Conservation (phyloP, 306 rosid genomes). For the Dryas octopetala region DNA sequence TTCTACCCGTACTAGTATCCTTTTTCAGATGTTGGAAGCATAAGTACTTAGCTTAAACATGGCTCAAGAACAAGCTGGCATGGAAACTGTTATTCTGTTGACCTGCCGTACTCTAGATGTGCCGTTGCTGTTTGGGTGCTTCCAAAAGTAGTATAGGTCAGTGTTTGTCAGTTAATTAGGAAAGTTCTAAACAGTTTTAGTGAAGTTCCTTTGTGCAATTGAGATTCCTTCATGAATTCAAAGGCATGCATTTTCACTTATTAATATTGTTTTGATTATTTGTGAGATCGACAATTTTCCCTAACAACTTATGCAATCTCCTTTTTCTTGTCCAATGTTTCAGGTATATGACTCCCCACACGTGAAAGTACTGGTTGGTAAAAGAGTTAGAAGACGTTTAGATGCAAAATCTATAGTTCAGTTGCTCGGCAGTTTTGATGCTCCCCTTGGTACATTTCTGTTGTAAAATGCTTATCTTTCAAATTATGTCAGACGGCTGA, state of each 20-base stretch:
- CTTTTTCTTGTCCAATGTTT: constrained; percentile 11
- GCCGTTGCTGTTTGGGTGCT: background rate
- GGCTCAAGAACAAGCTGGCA: too few relatives aligned
- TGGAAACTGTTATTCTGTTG: too few relatives aligned
- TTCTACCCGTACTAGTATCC: too few relatives aligned
- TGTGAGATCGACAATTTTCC: too few relatives aligned
- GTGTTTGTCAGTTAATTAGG: background rate
- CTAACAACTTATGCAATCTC: background rate
- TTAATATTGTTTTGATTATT: background rate
- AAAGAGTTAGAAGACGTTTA: constrained; percentile 65
- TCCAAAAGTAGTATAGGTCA: background rate
- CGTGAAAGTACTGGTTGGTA: constrained; percentile 62
- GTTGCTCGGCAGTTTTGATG: constrained; percentile 67
- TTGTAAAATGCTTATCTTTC: background rate
- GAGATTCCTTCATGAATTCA: background rate
- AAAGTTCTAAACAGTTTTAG: background rate
- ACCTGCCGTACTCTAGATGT: too few relatives aligned
- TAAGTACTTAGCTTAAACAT: too few relatives aligned
- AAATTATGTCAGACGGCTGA: background rate
- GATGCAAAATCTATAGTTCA: constrained; percentile 79
- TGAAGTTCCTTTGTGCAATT: background rate
- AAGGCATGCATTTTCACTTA: background rate
- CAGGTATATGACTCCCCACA: constrained; percentile 83
- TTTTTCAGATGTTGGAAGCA: too few relatives aligned
- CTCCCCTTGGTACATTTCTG: constrained; percentile 58